Conservation (phyloP, 805 yeast species). For the Sugiyamaella mastotermitis region DNA sequence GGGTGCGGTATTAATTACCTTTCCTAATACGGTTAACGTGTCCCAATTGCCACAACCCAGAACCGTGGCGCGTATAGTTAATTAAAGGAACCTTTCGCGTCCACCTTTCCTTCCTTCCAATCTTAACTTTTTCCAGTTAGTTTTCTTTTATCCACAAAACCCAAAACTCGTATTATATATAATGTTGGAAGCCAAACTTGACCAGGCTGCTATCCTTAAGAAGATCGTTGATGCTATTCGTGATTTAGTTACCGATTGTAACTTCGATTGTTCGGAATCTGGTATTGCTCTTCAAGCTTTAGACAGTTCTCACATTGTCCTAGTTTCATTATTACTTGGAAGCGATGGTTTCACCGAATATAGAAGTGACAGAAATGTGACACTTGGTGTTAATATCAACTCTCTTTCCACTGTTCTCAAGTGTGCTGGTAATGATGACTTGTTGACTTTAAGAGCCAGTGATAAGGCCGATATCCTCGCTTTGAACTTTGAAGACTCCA, state of each 20-base stretch:
- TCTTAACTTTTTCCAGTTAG: no score
- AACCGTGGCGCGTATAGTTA: no score
- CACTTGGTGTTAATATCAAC: conserved; percentile 84
- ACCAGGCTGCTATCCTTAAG: conserved; percentile 85
- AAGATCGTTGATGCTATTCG: conserved; percentile 90
- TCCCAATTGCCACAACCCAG: no score
- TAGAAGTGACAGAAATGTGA: conserved; percentile 91
- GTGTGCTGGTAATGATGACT: conserved; percentile 87
- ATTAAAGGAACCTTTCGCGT: no score
- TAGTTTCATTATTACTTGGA: conserved; percentile 83
- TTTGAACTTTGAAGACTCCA: conserved; percentile 84
- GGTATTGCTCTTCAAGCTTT: conserved; percentile 97
- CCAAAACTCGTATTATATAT: conserved; percentile 15
- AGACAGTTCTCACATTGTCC: conserved; percentile 91
- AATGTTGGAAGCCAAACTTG: conserved; percentile 97
- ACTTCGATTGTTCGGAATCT: conserved; percentile 91
- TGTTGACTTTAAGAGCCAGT: conserved; percentile 82
- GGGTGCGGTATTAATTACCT: no score
- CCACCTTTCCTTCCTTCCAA: no score
- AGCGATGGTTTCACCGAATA: conserved; percentile 83
- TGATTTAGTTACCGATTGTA: conserved; percentile 91
- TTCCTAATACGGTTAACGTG: no score
- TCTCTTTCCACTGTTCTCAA: conserved; percentile 83
- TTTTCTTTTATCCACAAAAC: no score
- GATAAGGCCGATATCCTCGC: conserved; percentile 75